These are phyloP conservation scores for Vishniacozyma victoriae DNA, from an alignment of 768 basidiomycete species.

Conservation along the genomic window DNA sequence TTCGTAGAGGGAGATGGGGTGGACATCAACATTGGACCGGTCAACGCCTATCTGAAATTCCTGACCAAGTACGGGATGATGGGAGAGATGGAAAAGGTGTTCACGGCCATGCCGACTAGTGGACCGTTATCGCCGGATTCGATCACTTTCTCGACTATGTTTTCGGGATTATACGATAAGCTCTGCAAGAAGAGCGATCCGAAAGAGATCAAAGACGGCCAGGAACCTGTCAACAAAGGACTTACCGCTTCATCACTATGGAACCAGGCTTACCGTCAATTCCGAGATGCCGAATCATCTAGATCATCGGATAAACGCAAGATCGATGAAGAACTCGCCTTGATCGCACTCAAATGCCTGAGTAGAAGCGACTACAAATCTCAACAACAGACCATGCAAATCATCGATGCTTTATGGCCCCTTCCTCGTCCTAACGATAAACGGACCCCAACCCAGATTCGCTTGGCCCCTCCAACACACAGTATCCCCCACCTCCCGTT, in stretches of 20 bases:
- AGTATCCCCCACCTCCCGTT: conserved; percentile 15
- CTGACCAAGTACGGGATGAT: conserved; percentile 25
- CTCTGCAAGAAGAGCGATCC: neutral
- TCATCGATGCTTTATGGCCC: conserved; percentile 7
- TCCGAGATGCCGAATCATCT: neutral
- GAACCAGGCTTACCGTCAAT: neutral
- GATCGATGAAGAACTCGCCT: conserved; percentile 8
- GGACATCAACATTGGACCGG: conserved; percentile 20
- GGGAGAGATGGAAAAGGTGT: conserved; percentile 32
- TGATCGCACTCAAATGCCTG: conserved; percentile 3
- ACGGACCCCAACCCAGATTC: neutral
- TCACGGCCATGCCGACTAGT: conserved; percentile 14
- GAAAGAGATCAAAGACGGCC: neutral
- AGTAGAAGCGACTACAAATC: conserved; percentile 11
- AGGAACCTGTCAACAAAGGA: conserved; percentile 9
- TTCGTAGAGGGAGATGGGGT: neutral
- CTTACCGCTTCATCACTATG: conserved; percentile 7
- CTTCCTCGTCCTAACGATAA: conserved; percentile 4
- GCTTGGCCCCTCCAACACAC: neutral
- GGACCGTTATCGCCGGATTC: conserved; percentile 27
- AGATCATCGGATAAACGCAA: neutral
- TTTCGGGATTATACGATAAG: conserved; percentile 15
- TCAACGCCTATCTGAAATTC: conserved; percentile 40
- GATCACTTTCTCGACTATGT: conserved; percentile 34
- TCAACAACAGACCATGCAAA: neutral